phyloP scores from a whole-genome alignment of 2,329 filamentous ascomycete genomes.

The Fusarium nanum region DNA sequence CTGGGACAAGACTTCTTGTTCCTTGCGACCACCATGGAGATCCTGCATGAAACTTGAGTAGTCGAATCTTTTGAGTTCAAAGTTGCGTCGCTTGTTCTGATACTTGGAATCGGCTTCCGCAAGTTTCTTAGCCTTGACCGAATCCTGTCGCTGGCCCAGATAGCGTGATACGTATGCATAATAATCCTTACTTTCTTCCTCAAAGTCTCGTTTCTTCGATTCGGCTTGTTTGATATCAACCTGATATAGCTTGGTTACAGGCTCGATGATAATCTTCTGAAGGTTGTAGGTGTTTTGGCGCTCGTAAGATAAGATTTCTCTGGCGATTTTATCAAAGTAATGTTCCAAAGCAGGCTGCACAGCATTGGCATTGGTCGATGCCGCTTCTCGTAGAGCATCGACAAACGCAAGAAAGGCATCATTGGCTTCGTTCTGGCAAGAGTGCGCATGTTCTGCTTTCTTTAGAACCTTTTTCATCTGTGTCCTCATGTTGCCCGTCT shows the following conservation, averaged over 20 bases:
- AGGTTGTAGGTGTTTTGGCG: constrained; percentile 84
- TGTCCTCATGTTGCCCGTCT: constrained; percentile 91
- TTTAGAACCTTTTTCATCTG: constrained; percentile 98
- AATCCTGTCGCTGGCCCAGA: constrained; percentile 95
- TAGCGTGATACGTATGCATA: constrained; percentile 96
- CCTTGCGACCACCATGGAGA: constrained; percentile 97
- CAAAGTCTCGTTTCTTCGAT: constrained; percentile 95
- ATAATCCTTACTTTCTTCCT: constrained; percentile 98
- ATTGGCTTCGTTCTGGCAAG: constrained; percentile 85
- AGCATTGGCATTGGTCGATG: constrained; percentile 90
- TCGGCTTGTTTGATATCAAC: constrained; percentile 98
- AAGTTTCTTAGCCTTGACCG: constrained; percentile 96
- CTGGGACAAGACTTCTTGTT: constrained; percentile 95
- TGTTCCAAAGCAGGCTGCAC: constrained; percentile 98
- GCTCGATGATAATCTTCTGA: constrained; percentile 94
- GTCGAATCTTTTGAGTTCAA: constrained; percentile 97
- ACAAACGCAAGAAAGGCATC: constrained; percentile 86
- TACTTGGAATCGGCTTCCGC: constrained; percentile 96
- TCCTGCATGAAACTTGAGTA: constrained; percentile 99
- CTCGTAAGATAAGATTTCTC: constrained; percentile 89
- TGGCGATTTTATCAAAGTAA: constrained; percentile 97
- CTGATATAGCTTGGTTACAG: constrained; percentile 89
- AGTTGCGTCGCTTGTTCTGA: constrained; percentile 90
- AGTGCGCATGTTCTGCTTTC: constrained; percentile 88
- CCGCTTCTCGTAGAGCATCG: constrained; percentile 86